A percentile compares a stretch with the other conserved stretches of the same genome.
phyloP scores from a whole-genome alignment of 257 asterid genomes.

The Schizonepeta tenuifolia region DNA sequence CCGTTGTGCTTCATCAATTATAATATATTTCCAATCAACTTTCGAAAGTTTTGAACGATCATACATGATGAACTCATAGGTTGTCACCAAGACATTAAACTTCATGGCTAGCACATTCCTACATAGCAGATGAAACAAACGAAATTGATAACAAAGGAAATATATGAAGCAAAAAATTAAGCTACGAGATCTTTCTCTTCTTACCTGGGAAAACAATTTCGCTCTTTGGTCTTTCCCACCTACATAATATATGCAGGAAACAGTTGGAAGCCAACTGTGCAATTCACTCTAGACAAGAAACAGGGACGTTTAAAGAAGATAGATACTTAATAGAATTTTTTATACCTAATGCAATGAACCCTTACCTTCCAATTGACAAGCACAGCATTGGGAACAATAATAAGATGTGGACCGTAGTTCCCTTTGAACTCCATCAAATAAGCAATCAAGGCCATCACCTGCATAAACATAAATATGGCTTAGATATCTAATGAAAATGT shows the following conservation, averaged over 20 bases:
- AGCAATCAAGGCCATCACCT: slow-evolving; percentile 99
- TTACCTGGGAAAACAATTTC: slow-evolving; percentile 92
- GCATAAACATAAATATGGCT: slow-evolving; percentile 33
- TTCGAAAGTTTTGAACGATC: slow-evolving; percentile 98
- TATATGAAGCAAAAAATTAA: slow-evolving; percentile 21
- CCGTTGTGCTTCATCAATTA: slow-evolving; percentile 99
- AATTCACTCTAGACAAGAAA: slow-evolving; percentile 79
- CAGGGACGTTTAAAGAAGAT: slow-evolving; percentile 30
- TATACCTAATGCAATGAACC: slow-evolving; percentile 29
- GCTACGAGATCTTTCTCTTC: slow-evolving; percentile 35
- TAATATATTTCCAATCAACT: slow-evolving; percentile 96
- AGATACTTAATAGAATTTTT: slow-evolving; percentile 11
- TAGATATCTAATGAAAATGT: slow-evolving; percentile 17
- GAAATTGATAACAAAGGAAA: slow-evolving; percentile 22
- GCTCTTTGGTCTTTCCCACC: slow-evolving; percentile 88
- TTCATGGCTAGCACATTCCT: slow-evolving; percentile 96
- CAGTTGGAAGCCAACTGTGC: slow-evolving; percentile 95
- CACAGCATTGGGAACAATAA: slow-evolving; percentile 99
- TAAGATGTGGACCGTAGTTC: slow-evolving; percentile 98
- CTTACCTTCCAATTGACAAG: slow-evolving; percentile 98
- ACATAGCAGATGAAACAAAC: slow-evolving; percentile 42
- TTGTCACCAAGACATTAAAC: slow-evolving; percentile 96
- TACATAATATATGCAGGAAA: slow-evolving; percentile 93
- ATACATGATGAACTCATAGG: slow-evolving; percentile 96
- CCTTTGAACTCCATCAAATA: slow-evolving; percentile 98